A percentile compares a stretch with the other conserved stretches of the same genome.
Evolutionary conservation across 129 eudicot genomes (phyloP).

Genomic region (Glebionis coronaria): DNA sequence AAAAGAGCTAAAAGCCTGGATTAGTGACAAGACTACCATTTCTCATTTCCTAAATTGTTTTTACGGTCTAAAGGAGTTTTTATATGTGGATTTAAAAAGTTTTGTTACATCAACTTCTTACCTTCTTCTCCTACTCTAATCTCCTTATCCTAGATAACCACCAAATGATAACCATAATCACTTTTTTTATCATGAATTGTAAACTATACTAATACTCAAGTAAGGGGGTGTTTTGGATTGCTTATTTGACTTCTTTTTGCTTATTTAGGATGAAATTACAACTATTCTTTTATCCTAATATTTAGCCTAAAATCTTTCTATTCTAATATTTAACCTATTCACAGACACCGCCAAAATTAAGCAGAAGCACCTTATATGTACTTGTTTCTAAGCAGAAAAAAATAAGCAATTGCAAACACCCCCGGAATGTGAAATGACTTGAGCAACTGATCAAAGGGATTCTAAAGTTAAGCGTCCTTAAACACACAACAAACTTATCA

Average conservation of each 20-base stretch:
- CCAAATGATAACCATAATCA: background rate
- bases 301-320: too few species aligned
- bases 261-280: too few species aligned
- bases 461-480: constrained; percentile 3
- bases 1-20: too few species aligned
- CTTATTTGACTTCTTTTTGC: too few species aligned
- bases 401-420: background rate
- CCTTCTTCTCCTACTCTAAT: constrained; percentile 5
- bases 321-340: too few species aligned
- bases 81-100: background rate
- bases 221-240: too few species aligned
- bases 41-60: background rate
- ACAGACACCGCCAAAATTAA: too few species aligned
- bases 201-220: too few species aligned
- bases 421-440: background rate
- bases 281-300: too few species aligned
- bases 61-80: background rate
- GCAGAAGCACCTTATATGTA: too few species aligned
- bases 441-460: background rate
- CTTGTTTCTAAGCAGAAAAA: too few species aligned
- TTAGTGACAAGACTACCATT: background rate
- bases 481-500: constrained; percentile 11
- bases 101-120: background rate
- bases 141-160: background rate
- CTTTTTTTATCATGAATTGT: background rate